Evolutionary conservation across 2,329 filamentous ascomycete species (phyloP).

Genomic region (Claviceps sp.): DNA sequence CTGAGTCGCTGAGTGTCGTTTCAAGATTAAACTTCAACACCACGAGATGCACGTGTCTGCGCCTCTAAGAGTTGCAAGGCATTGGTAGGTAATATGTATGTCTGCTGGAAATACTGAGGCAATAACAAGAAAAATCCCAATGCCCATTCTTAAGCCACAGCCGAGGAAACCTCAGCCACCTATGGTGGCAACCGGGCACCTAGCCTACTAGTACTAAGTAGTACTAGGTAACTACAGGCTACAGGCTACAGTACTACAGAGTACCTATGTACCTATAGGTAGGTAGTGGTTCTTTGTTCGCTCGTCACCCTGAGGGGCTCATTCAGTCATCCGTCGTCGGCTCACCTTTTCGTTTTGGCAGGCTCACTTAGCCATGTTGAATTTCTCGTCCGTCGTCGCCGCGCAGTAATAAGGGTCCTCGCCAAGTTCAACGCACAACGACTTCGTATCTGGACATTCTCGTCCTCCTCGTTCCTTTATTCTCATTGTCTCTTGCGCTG

Average conservation of each 20-base stretch:
- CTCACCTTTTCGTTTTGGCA: conserved; percentile 7
- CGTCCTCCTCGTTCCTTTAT: background rate
- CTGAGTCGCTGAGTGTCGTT: no score
- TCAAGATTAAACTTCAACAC: no score
- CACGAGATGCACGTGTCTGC: no score
- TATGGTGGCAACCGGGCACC: background rate
- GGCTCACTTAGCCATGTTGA: conserved; percentile 4
- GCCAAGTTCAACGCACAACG: background rate
- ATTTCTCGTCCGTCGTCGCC: background rate
- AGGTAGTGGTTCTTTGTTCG: background rate
- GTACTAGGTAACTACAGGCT: no score
- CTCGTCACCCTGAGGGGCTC: conserved; percentile 11
- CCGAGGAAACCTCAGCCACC: conserved; percentile 10
- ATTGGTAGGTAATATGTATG: no score
- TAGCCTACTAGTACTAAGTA: background rate
- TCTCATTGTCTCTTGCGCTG: conserved; percentile 1
- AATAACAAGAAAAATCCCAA: no score
- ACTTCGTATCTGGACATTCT: background rate
- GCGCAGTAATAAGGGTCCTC: background rate
- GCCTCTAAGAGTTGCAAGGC: no score
- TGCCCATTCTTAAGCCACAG: background rate
- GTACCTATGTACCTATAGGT: no score
- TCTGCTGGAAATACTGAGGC: no score
- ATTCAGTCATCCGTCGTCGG: background rate
- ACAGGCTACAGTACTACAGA: no score